Evolutionary conservation across 257 asterid species (phyloP).

Genomic region (Cinchona pubescens): DNA sequence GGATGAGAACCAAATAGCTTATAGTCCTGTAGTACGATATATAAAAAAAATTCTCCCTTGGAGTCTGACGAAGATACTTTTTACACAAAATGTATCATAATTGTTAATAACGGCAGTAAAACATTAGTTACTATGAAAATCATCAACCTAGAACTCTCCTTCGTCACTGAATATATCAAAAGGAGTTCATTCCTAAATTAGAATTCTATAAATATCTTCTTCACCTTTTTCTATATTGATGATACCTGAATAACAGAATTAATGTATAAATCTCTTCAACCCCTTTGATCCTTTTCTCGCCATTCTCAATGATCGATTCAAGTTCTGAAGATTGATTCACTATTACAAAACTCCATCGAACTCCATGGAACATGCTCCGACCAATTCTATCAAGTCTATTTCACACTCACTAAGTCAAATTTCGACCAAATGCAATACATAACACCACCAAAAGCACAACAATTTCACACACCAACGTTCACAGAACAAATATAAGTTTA

Average conservation of each 20-base stretch:
- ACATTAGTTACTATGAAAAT: background rate
- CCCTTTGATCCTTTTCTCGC: background rate
- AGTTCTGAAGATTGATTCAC: background rate
- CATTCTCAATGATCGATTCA: background rate
- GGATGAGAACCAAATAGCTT: background rate
- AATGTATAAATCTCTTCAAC: background rate
- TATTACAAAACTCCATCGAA: background rate
- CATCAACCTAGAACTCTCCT: no score
- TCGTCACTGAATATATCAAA: background rate
- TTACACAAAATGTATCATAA: background rate
- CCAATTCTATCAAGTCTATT: background rate
- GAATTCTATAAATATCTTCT: background rate
- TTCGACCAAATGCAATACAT: background rate
- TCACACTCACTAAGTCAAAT: background rate
- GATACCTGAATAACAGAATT: background rate
- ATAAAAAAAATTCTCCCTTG: background rate
- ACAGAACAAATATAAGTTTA: background rate
- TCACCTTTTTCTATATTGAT: background rate
- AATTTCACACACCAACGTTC: slow-evolving; percentile 8
- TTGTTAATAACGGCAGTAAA: no score
- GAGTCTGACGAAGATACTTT: background rate
- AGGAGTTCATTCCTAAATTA: background rate
- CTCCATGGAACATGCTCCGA: slow-evolving; percentile 2
- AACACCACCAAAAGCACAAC: background rate
- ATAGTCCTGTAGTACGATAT: no score